Evolutionary conservation across 495 filamentous ascomycete genomes (phyloP), one percentile per base, ranked within the genome.

Genomic region (Cercophora newfieldiana): DNA sequence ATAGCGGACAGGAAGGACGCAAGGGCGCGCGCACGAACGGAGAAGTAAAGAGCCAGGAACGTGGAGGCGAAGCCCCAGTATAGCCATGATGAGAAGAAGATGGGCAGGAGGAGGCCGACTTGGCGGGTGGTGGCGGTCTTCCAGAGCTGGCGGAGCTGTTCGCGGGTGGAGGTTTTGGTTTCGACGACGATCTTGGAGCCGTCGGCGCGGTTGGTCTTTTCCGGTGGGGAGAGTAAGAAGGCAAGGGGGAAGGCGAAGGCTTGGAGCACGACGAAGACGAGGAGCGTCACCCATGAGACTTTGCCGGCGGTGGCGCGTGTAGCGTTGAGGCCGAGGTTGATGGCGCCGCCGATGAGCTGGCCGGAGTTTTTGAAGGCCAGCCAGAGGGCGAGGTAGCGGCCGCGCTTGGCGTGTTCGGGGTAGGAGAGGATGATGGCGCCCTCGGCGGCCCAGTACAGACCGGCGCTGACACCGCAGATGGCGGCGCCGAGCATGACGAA

Each of bases 401-500:
- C 87, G 67, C 85, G 80, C 51, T 89, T 89, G 57, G 84, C 82
- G 1, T 84, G 82, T 65, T 90, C 88, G 0, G 88, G 87, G 67
- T 90, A 90, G 0, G 83, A 77, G 4, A 90, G 82, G 0, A 87
- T 87, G 53, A 91, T 88, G 0, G 88, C 87, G 2, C 82, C 83
- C 69, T 90, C 88, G 0, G 87, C 83, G 74, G 83, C 84, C 88
- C 88, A 91, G 73, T 90, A 91, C 1, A 90, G 78, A 4, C 88
- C 87, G 0, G 88, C 88, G 0, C 83, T 86, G 33, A 89, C 74
- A 24, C 88, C 88, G 68, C 88, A 90, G 10, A 88, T 74, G 12
- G 86, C 88, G 0, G 88, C 87, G 8, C 88, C 88, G 51, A 90
- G 74, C 48, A 89, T 75, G 0, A 87, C 80, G 4, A 90, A 78